Evolutionary conservation across 163 green algal genomes (phyloP), one percentile per base, ranked within the genome.

Genomic region (Scenedesmus sp.): DNA sequence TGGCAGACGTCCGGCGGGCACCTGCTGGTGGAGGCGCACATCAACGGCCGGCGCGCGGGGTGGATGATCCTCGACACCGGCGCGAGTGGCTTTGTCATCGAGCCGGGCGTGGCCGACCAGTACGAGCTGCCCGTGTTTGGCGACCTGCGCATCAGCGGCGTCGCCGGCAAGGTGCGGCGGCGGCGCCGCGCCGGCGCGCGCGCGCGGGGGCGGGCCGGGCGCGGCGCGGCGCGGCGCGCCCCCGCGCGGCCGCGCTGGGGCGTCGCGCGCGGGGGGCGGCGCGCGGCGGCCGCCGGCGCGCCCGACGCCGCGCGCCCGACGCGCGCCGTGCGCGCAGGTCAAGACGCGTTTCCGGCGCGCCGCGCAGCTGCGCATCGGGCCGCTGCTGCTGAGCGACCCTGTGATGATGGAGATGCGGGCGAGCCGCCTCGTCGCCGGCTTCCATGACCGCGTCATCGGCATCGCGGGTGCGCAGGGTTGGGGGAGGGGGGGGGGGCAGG

Each of bases 11-110:
- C 45, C 29, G 83, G 70, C 11, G 86, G 86, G 6, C 90, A 95
- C 66, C 51, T 94, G 62, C 64, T 94, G 50, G 86, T 88, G 20
- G 53, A 87, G 56, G 73, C 74, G 28, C 56, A 48, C 69, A 87
- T 94, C 78, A 90, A 91, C 42, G 50, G 75, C 7, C 62, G 84
- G 50, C 73, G 78, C 17, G 76, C 78, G 11, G 87, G 87, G 15
- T 87, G 83, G 80, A 91, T 92, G 78, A 84, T 94, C 18, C 48
- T 94, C 29, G 90, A 94, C 70, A 92, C 87, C 7, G 85, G 86
- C 0, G 86, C 87, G 14, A 82, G 47, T 26, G 88, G 89, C 7
- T 88, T 94, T 60, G 90, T 94, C 39, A 84, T 94, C 50, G 85
- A 86, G 56, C 80, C 62, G 0, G 20, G 42, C 20, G 88, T 87